A percentile compares a stretch with the other conserved stretches of the same genome.
Conservation (phyloP, 169 alveolate species). For the Eimeria praecox region DNA sequence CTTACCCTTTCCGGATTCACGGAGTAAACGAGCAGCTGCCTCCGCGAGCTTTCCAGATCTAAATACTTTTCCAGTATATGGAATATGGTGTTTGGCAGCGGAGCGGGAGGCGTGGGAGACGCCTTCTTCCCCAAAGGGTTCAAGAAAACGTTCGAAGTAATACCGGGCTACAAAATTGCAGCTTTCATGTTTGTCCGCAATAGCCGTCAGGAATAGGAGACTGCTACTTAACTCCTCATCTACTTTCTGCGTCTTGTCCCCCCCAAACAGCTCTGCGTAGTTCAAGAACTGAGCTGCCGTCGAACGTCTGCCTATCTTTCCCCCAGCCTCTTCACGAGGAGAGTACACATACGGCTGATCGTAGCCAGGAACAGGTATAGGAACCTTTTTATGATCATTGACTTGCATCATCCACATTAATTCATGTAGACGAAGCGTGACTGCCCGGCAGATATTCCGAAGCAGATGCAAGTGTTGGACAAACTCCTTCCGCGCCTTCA, state of each 20-base stretch:
- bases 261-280: not conserved
- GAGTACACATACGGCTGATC: not conserved
- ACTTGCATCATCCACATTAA: not conserved
- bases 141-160: not conserved
- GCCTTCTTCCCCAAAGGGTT: not conserved
- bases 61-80: not conserved
- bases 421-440: conserved; percentile 3
- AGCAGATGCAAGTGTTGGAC: not conserved
- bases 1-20: not conserved
- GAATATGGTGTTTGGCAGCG: not conserved
- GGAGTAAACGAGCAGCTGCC: not conserved
- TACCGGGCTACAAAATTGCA: not conserved
- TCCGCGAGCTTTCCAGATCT: not conserved
- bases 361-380: conserved; percentile 27
- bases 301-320: not conserved
- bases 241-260: not conserved
- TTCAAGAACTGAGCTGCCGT: not conserved
- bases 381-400: not conserved
- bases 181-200: not conserved
- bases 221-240: not conserved
- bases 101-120: not conserved
- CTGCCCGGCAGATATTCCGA: not conserved
- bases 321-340: not conserved
- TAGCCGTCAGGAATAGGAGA: not conserved
- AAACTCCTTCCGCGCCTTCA: not conserved